A percentile compares a stretch with the other conserved stretches of the same genome.
phyloP scores from a whole-genome alignment of 2,329 filamentous ascomycete species.

The Alternaria solani region DNA sequence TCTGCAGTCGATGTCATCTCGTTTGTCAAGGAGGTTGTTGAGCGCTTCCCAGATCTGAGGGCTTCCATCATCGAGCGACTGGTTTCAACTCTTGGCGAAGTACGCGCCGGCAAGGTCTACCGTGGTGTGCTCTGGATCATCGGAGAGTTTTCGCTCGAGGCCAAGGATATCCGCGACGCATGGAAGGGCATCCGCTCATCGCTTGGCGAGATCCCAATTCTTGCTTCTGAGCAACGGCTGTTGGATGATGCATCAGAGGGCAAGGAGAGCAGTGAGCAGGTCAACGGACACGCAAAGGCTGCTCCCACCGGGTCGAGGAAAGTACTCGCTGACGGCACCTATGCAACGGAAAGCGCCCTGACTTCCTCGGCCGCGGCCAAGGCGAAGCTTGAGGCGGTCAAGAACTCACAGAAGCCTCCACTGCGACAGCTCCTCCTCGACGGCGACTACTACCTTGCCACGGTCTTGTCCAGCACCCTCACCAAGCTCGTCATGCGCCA shows the following conservation, averaged over 20 bases:
- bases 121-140: conserved; percentile 97
- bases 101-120: conserved; percentile 96
- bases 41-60: conserved; percentile 93
- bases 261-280: conserved; percentile 71
- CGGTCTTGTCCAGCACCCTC: conserved; percentile 92
- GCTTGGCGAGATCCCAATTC: conserved; percentile 94
- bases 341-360: conserved; percentile 94
- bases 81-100: conserved; percentile 89
- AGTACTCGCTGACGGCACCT: conserved; percentile 94
- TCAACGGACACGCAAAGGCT: conserved; percentile 82
- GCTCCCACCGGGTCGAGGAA: conserved; percentile 86
- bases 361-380: conserved; percentile 91
- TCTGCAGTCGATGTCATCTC: conserved; percentile 97
- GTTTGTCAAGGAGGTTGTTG: conserved; percentile 98
- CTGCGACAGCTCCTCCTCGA: conserved; percentile 91
- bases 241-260: conserved; percentile 76
- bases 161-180: conserved; percentile 91
- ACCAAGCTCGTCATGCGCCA: conserved; percentile 99
- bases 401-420: conserved; percentile 95
- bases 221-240: conserved; percentile 91
- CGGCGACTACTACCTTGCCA: conserved; percentile 94
- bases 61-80: conserved; percentile 86
- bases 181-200: conserved; percentile 97
- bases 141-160: conserved; percentile 93
- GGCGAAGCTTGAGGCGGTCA: conserved; percentile 93